A percentile compares a stretch with the other conserved stretches of the same genome.
Conservation (phyloP, 2,329 filamentous ascomycete genomes). For the Hypoxylon sp. region DNA sequence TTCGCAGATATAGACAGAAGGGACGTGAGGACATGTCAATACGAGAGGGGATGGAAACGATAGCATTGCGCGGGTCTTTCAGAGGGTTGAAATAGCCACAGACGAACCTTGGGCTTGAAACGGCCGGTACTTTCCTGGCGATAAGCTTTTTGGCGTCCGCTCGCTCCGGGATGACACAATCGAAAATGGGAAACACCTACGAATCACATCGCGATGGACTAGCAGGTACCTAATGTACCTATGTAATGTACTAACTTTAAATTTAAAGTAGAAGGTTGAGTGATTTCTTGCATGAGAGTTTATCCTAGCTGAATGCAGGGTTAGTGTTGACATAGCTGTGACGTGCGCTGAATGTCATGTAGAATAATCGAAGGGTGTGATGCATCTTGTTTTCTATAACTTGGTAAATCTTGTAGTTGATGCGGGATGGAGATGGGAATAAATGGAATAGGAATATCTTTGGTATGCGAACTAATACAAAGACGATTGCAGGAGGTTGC, state of each 20-base stretch:
- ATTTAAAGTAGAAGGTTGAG: neutral
- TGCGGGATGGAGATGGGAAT: neutral
- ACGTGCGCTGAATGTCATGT: slow-evolving; percentile 18
- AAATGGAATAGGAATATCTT: neutral
- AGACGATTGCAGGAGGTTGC: slow-evolving; percentile 7
- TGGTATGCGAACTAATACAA: slow-evolving; percentile 1
- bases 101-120: neutral
- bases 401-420: neutral
- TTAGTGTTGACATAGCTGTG: slow-evolving; percentile 27
- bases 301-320: slow-evolving; percentile 9
- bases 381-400: neutral
- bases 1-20: neutral
- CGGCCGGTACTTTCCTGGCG: neutral
- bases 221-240: neutral
- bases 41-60: neutral
- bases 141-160: slow-evolving; percentile 12
- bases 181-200: neutral
- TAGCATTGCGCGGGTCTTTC: neutral
- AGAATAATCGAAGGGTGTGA: neutral
- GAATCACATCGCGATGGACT: neutral
- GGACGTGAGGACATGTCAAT: neutral
- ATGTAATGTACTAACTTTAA: neutral
- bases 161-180: neutral
- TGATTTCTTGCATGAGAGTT: slow-evolving; percentile 9
- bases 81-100: neutral